phyloP scores from a whole-genome alignment of 371 early-diverging fungal genomes.

The Mucor irregularis region DNA sequence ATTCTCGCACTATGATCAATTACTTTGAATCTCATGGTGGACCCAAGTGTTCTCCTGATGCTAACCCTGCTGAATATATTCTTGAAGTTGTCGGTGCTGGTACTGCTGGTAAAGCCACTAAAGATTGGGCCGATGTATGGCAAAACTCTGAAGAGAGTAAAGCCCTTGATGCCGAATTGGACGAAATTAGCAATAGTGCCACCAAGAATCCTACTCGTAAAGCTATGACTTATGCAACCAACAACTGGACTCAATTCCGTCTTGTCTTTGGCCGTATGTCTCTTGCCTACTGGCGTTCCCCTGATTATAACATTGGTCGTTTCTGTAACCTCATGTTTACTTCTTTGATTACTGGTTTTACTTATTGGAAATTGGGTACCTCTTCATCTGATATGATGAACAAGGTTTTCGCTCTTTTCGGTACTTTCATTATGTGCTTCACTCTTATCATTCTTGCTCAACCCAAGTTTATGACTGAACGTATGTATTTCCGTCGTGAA shows the following conservation, averaged over 20 bases:
- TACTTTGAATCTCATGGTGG: conserved; percentile 62
- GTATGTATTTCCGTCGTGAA: conserved; percentile 64
- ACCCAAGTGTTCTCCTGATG: conserved; percentile 44
- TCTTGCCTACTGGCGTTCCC: conserved; percentile 54
- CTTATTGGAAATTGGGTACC: conserved; percentile 54
- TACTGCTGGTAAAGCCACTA: conserved; percentile 36
- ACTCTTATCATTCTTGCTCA: conserved; percentile 34
- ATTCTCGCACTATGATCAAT: conserved; percentile 47
- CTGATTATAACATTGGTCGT: conserved; percentile 59
- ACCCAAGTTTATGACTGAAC: conserved; percentile 59
- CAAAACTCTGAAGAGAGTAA: conserved; percentile 22
- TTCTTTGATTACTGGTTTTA: conserved; percentile 50
- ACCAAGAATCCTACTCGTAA: conserved; percentile 12
- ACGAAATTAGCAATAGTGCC: conserved; percentile 7
- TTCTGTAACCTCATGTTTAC: conserved; percentile 39
- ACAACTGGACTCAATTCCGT: conserved; percentile 31
- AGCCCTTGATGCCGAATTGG: conserved; percentile 20
- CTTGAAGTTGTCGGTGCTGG: conserved; percentile 50
- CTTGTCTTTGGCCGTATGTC: conserved; percentile 54
- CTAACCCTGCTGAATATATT: no score
- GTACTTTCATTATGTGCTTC: conserved; percentile 54
- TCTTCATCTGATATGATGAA: conserved; percentile 60
- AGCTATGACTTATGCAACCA: conserved; percentile 25
- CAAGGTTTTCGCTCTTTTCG: conserved; percentile 67
- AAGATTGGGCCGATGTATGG: conserved; percentile 61